These are phyloP conservation scores for Corymbia citriodora DNA, from an alignment of 441 rosid genomes.

Conservation along the genomic window DNA sequence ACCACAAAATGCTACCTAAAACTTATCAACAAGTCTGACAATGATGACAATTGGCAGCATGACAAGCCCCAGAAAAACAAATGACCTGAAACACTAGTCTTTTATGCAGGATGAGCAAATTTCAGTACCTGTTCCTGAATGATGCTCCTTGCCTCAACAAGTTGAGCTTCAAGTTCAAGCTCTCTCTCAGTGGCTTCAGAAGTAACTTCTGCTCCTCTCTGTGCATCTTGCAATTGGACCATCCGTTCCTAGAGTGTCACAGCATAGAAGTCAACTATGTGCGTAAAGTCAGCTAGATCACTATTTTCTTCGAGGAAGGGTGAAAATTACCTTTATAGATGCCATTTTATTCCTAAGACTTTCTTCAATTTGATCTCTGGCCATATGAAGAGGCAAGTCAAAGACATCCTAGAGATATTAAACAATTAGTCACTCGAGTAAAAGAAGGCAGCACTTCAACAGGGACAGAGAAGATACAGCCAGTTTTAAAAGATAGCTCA, in stretches of 20 bases:
- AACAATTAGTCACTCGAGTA: background rate
- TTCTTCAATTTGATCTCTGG: constrained; percentile 97
- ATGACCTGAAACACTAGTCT: background rate
- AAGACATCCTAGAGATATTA: constrained; percentile 67
- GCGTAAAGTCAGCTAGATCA: background rate
- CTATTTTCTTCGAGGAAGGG: background rate
- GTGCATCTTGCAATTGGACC: constrained; percentile 92
- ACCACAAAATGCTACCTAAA: background rate
- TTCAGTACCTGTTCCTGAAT: constrained; percentile 87
- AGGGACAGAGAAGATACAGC: background rate
- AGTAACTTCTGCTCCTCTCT: constrained; percentile 86
- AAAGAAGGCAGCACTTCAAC: background rate
- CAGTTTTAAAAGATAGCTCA: background rate
- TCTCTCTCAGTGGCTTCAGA: constrained; percentile 97
- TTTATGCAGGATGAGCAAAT: background rate
- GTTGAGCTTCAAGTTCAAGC: constrained; percentile 99
- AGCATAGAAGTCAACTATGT: constrained; percentile 1
- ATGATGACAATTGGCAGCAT: background rate
- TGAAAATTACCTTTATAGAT: constrained; percentile 69
- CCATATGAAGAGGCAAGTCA: constrained; percentile 91
- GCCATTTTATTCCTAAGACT: constrained; percentile 92
- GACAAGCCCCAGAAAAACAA: background rate
- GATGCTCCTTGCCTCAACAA: constrained; percentile 96
- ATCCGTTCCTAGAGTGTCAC: constrained; percentile 60
- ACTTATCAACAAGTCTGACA: background rate